phyloP scores from a whole-genome alignment of 139 green algal species.

The Pleodorina starrii region DNA sequence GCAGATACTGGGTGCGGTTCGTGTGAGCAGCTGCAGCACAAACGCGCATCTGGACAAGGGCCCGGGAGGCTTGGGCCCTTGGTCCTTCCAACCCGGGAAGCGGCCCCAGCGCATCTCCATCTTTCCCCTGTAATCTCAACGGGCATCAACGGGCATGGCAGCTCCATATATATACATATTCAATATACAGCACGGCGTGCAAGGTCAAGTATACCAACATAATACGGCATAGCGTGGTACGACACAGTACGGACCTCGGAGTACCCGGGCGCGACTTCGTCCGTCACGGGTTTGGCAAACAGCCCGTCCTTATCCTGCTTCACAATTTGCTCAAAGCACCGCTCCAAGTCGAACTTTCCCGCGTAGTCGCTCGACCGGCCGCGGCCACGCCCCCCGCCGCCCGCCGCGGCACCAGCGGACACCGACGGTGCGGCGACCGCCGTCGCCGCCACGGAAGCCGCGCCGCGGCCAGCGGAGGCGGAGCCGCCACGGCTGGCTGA shows the following conservation, averaged over 20 bases:
- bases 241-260: conserved; percentile 12
- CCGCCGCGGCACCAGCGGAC: neutral
- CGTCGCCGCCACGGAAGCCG: neutral
- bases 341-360: conserved; percentile 19
- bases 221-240: too few relatives aligned
- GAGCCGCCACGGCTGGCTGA: neutral
- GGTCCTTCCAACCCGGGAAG: too few relatives aligned
- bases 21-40: too few relatives aligned
- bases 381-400: neutral
- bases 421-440: neutral
- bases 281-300: conserved; percentile 44
- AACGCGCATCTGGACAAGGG: too few relatives aligned
- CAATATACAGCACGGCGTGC: too few relatives aligned
- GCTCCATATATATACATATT: neutral
- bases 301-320: conserved; percentile 51
- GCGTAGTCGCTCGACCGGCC: conserved; percentile 7
- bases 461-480: neutral
- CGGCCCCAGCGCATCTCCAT: too few relatives aligned
- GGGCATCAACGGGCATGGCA: too few relatives aligned
- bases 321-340: conserved; percentile 40
- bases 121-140: too few relatives aligned
- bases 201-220: too few relatives aligned
- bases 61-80: too few relatives aligned
- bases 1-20: too few relatives aligned
- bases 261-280: conserved; percentile 43